These are phyloP conservation scores for Arctium minus DNA, from an alignment of 129 eudicot species.

Conservation along the genomic window DNA sequence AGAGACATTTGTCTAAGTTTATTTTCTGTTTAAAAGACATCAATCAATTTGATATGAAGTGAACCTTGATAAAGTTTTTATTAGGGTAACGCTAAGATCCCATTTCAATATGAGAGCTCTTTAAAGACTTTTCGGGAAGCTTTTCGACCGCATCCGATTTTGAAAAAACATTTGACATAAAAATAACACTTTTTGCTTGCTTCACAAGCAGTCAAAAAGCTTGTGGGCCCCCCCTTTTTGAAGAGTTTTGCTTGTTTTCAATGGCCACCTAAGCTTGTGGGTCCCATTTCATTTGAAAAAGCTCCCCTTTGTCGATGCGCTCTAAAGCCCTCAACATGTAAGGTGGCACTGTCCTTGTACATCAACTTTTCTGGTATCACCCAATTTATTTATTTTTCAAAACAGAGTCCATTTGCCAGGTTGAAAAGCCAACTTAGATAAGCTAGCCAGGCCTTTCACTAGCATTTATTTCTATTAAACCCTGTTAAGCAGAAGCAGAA, in stretches of 20 bases:
- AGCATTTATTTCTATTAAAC: background rate
- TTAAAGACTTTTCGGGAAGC: background rate
- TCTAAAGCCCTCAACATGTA: background rate
- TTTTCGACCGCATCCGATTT: background rate
- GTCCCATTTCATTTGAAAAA: background rate
- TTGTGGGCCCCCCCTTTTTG: background rate
- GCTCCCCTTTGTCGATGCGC: background rate
- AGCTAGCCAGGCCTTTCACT: background rate
- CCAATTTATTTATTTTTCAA: background rate
- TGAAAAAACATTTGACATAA: background rate
- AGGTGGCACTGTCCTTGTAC: background rate
- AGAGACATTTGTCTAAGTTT: background rate
- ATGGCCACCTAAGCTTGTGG: background rate
- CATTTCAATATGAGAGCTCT: background rate
- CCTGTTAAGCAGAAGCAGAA: background rate
- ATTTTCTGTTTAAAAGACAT: too few species aligned
- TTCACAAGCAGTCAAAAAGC: background rate
- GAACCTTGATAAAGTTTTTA: background rate
- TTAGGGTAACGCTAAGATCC: background rate
- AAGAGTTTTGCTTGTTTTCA: background rate
- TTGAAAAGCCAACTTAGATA: background rate
- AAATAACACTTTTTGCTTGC: background rate
- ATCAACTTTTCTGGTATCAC: background rate
- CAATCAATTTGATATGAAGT: background rate
- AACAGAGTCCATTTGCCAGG: background rate